Percentiles rank a stretch among this genome's conserved stretches.
phyloP scores from a whole-genome alignment of 148 eudicot genomes.

The Beta vulgaris region DNA sequence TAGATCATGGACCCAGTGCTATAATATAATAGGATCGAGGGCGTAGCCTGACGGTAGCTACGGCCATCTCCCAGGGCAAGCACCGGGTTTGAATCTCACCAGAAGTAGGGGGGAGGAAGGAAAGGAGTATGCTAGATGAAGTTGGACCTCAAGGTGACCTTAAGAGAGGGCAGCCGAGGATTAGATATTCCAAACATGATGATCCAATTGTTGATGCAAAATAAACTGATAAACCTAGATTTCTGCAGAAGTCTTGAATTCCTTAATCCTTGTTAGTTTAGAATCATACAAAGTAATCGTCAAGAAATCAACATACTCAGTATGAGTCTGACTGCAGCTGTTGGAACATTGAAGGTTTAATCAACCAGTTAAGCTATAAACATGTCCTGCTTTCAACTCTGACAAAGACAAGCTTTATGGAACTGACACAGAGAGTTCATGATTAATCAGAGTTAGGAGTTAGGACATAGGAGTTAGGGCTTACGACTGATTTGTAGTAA shows the following conservation, averaged over 20 bases:
- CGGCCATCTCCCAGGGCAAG: too few relatives aligned
- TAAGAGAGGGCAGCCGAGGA: too few relatives aligned
- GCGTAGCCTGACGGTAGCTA: too few relatives aligned
- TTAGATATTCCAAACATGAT: too few relatives aligned
- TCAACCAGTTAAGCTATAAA: background rate
- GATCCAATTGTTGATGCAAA: background rate
- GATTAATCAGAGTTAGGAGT: background rate
- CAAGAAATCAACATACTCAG: background rate
- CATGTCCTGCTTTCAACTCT: background rate
- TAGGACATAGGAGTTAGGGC: background rate
- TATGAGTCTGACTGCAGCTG: too few relatives aligned
- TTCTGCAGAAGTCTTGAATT: background rate
- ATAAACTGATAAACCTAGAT: background rate
- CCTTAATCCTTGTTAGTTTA: background rate
- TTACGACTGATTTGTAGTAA: background rate
- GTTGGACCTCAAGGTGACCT: too few relatives aligned
- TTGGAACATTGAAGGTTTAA: background rate
- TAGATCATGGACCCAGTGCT: background rate
- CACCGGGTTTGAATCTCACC: too few relatives aligned
- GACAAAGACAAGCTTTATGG: background rate
- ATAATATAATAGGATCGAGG: too few relatives aligned
- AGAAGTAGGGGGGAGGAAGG: too few relatives aligned
- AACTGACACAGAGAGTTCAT: background rate
- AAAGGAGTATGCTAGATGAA: too few relatives aligned
- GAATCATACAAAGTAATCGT: background rate